Conservation (phyloP, 352 stramenopile genomes). For the Phytophthora fragariae region DNA sequence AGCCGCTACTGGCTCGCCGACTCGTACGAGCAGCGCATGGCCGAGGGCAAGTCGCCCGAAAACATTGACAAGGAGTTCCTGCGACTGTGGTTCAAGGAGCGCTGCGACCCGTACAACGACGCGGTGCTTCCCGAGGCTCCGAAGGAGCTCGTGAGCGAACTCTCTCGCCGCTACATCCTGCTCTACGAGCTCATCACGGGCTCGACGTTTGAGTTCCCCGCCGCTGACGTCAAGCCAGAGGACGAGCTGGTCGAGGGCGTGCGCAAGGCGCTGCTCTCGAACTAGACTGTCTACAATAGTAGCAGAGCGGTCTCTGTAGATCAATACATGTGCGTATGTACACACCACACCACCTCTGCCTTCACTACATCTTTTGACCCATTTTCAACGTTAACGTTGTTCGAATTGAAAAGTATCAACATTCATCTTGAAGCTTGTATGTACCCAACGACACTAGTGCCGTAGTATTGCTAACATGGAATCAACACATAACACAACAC, state of each 20-base stretch:
- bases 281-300: slow-evolving; percentile 33
- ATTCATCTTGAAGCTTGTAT: too few relatives aligned
- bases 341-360: too few relatives aligned
- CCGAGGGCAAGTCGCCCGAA: slow-evolving; percentile 92
- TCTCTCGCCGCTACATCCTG: slow-evolving; percentile 97
- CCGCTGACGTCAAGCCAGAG: slow-evolving; percentile 37
- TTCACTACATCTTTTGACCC: too few relatives aligned
- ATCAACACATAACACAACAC: too few relatives aligned
- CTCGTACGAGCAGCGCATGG: slow-evolving; percentile 92
- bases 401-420: too few relatives aligned
- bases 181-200: slow-evolving; percentile 99
- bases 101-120: slow-evolving; percentile 99
- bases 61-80: slow-evolving; percentile 99
- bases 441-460: too few relatives aligned
- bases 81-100: slow-evolving; percentile 97
- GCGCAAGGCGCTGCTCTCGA: slow-evolving; percentile 36
- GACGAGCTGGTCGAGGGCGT: slow-evolving; percentile 64
- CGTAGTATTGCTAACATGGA: too few relatives aligned
- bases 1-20: slow-evolving; percentile 94
- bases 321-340: slow-evolving; percentile 27
- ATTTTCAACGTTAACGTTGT: too few relatives aligned
- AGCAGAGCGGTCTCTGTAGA: slow-evolving; percentile 14
- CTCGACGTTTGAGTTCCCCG: slow-evolving; percentile 92
- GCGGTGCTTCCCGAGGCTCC: slow-evolving; percentile 95
- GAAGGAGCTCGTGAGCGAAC: slow-evolving; percentile 95